Evolutionary conservation across 805 yeast genomes (phyloP).

Genomic region (Teunomyces tritomae): DNA sequence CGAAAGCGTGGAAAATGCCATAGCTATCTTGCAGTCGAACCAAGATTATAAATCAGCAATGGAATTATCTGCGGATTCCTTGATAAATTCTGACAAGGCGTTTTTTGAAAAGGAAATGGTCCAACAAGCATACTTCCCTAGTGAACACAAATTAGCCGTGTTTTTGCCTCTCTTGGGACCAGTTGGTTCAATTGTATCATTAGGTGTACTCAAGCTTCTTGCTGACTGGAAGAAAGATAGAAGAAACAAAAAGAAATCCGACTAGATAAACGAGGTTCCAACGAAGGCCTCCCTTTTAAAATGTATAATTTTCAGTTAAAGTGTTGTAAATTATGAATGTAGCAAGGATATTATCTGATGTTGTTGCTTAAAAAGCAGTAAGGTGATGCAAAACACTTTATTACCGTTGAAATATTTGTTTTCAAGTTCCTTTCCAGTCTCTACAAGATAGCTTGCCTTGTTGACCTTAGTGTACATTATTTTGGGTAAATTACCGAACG

Average conservation of each 20-base stretch:
- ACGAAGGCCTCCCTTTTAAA: no score
- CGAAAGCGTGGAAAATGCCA: slow-evolving; percentile 34
- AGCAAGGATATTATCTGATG: no score
- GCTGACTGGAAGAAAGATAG: slow-evolving; percentile 35
- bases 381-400: no score
- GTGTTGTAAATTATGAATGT: no score
- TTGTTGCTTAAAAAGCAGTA: no score
- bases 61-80: slow-evolving; percentile 51
- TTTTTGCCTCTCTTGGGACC: slow-evolving; percentile 92
- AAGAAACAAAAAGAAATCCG: not conserved
- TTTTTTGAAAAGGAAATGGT: slow-evolving; percentile 95
- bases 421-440: no score
- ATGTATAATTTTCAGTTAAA: no score
- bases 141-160: slow-evolving; percentile 92
- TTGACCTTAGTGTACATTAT: no score
- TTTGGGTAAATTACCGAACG: no score
- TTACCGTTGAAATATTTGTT: no score
- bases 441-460: no score
- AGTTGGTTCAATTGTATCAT: slow-evolving; percentile 56
- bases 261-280: not conserved
- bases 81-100: slow-evolving; percentile 64
- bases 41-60: slow-evolving; percentile 32
- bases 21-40: slow-evolving; percentile 21
- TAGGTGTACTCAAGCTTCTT: slow-evolving; percentile 49
- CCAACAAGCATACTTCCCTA: slow-evolving; percentile 91